phyloP scores from a whole-genome alignment of 805 yeast species.

The Myxozyma mucilagina region DNA sequence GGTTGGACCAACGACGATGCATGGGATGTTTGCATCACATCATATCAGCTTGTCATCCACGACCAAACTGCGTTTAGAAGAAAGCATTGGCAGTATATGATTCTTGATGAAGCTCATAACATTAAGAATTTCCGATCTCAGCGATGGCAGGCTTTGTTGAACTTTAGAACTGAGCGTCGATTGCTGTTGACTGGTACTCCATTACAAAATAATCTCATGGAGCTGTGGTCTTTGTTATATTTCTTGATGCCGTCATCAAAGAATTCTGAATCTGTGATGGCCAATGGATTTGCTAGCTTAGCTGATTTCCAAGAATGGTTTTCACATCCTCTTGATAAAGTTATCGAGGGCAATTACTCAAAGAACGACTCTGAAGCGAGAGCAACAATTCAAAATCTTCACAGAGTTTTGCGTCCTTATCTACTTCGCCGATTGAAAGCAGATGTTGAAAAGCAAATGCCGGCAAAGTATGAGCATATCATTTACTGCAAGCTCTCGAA shows the following conservation, averaged over 20 bases:
- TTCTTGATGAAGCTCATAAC: conserved; percentile 96
- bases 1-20: conserved; percentile 98
- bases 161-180: conserved; percentile 89
- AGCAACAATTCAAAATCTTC: conserved; percentile 82
- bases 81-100: conserved; percentile 94
- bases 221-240: conserved; percentile 91
- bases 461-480: conserved; percentile 94
- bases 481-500: conserved; percentile 89
- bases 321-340: conserved; percentile 70
- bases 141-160: conserved; percentile 93
- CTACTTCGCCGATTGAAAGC: conserved; percentile 85
- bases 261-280: conserved; percentile 57
- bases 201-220: conserved; percentile 89
- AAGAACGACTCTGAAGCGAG: conserved; percentile 69
- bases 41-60: conserved; percentile 95
- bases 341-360: conserved; percentile 66
- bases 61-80: conserved; percentile 93
- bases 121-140: conserved; percentile 95
- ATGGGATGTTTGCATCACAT: conserved; percentile 95
- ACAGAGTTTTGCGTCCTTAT: conserved; percentile 91
- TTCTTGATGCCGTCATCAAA: conserved; percentile 92
- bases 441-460: conserved; percentile 99
- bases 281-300: conserved; percentile 93
- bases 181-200: conserved; percentile 95
- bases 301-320: conserved; percentile 98